phyloP scores from a whole-genome alignment of 2,329 filamentous ascomycete species.

The Neodidymelliopsis sp. region DNA sequence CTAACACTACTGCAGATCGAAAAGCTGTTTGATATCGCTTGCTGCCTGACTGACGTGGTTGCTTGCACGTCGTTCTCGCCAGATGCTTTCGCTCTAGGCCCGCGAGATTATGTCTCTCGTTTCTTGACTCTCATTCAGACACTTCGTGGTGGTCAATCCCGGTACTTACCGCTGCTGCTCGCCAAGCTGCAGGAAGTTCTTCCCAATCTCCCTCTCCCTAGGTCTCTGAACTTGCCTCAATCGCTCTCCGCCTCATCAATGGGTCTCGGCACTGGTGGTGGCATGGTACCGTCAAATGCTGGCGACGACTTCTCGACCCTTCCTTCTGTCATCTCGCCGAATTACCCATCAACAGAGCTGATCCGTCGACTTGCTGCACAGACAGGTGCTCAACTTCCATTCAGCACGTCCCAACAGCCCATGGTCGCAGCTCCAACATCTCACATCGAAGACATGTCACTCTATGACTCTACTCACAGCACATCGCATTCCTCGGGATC shows the following conservation, averaged over 20 bases:
- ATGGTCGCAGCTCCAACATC: constrained; percentile 40
- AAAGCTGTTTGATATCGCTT: constrained; percentile 80
- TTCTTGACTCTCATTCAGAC: constrained; percentile 72
- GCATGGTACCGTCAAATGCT: constrained; percentile 41
- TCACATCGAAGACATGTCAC: constrained; percentile 45
- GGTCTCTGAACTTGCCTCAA: constrained; percentile 43
- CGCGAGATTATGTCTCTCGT: constrained; percentile 74
- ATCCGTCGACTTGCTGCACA: constrained; percentile 47
- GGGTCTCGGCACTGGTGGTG: constrained; percentile 33
- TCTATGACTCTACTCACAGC: constrained; percentile 45
- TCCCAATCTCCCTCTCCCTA: constrained; percentile 56
- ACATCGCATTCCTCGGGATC: constrained; percentile 43
- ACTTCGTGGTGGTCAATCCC: constrained; percentile 77
- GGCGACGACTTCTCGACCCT: constrained; percentile 39
- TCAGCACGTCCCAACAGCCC: constrained; percentile 42
- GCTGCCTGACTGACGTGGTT: constrained; percentile 76
- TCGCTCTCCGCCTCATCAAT: constrained; percentile 37
- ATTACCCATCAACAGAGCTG: constrained; percentile 44
- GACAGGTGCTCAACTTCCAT: constrained; percentile 45
- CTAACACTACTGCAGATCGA: constrained; percentile 65
- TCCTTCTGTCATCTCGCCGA: constrained; percentile 35
- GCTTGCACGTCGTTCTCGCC: constrained; percentile 65
- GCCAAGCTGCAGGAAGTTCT: constrained; percentile 78
- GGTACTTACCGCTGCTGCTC: constrained; percentile 78
- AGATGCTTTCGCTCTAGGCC: constrained; percentile 61